Percentiles rank a stretch among this genome's conserved stretches.
phyloP scores from a whole-genome alignment of 2,329 filamentous ascomycete genomes.

The Emydomyces testavorans region DNA sequence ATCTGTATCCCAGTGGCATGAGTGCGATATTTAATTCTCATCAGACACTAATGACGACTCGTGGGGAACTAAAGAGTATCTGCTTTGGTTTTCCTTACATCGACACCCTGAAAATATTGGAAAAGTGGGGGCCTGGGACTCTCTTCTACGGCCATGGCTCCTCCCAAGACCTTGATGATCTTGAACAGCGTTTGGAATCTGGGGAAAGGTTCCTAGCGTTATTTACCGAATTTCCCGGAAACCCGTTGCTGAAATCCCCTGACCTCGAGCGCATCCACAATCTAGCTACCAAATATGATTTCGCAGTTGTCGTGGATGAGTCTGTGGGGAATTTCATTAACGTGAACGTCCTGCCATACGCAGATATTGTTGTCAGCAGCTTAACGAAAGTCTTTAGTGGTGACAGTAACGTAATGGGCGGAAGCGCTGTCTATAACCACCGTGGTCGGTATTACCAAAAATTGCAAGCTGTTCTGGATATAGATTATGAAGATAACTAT shows the following conservation, averaged over 20 bases:
- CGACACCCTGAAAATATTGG: slow-evolving; percentile 84
- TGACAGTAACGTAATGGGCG: slow-evolving; percentile 97
- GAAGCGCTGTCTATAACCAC: slow-evolving; percentile 55
- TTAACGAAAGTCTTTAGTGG: slow-evolving; percentile 96
- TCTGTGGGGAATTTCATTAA: slow-evolving; percentile 96
- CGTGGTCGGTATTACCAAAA: slow-evolving; percentile 56
- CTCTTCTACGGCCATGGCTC: slow-evolving; percentile 78
- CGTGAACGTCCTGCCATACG: slow-evolving; percentile 77
- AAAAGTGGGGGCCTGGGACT: slow-evolving; percentile 88
- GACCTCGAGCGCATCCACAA: slow-evolving; percentile 69
- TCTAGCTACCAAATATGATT: slow-evolving; percentile 73
- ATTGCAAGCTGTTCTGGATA: slow-evolving; percentile 55
- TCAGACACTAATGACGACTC: slow-evolving; percentile 54
- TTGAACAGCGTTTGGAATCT: slow-evolving; percentile 57
- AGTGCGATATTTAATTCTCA: slow-evolving; percentile 89
- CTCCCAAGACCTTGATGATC: slow-evolving; percentile 65
- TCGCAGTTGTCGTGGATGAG: slow-evolving; percentile 86
- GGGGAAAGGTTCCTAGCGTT: slow-evolving; percentile 72
- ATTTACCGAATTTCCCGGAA: slow-evolving; percentile 92
- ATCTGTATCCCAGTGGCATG: slow-evolving; percentile 83
- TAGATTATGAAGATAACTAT: slow-evolving; percentile 73
- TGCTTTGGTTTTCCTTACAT: slow-evolving; percentile 97
- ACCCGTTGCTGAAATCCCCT: slow-evolving; percentile 75
- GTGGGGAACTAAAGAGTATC: slow-evolving; percentile 61
- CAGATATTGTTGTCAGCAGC: slow-evolving; percentile 87